phyloP scores from a whole-genome alignment of 2,329 filamentous ascomycete genomes.

The Madurella fahalii region DNA sequence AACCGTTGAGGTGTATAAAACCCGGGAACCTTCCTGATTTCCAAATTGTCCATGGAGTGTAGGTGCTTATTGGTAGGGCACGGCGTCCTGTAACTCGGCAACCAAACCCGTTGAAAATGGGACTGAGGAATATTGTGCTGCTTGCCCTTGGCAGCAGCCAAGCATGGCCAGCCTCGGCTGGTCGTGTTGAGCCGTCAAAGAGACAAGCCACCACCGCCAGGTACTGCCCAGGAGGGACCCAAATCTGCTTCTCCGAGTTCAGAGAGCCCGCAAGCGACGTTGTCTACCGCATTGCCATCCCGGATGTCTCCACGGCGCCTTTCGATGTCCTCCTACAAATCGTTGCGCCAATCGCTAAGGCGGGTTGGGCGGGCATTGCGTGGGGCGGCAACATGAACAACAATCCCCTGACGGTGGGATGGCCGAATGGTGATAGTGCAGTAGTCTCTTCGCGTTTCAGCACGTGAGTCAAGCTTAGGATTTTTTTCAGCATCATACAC shows the following conservation, averaged over 20 bases:
- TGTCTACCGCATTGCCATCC: slow-evolving; percentile 30
- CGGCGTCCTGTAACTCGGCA: no score
- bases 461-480: slow-evolving; percentile 27
- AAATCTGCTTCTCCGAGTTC: slow-evolving; percentile 29
- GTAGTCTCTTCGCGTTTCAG: slow-evolving; percentile 37
- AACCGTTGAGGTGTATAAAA: no score
- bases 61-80: no score
- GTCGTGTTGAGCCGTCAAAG: slow-evolving; percentile 3
- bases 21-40: no score
- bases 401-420: slow-evolving; percentile 36
- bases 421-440: slow-evolving; percentile 34
- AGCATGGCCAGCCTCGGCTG: not conserved
- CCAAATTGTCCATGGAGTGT: no score
- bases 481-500: no score
- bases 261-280: slow-evolving; percentile 20
- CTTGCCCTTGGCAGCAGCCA: slow-evolving; percentile 12
- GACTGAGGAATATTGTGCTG: slow-evolving; percentile 10
- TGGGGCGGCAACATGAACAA: slow-evolving; percentile 39
- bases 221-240: slow-evolving; percentile 25
- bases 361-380: slow-evolving; percentile 37
- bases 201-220: slow-evolving; percentile 19
- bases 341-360: slow-evolving; percentile 31
- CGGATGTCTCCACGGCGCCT: slow-evolving; percentile 28
- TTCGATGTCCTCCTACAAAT: slow-evolving; percentile 38
- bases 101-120: not conserved